Conservation (phyloP, 108 stramenopile genomes). For the Nitzschia sp. region DNA sequence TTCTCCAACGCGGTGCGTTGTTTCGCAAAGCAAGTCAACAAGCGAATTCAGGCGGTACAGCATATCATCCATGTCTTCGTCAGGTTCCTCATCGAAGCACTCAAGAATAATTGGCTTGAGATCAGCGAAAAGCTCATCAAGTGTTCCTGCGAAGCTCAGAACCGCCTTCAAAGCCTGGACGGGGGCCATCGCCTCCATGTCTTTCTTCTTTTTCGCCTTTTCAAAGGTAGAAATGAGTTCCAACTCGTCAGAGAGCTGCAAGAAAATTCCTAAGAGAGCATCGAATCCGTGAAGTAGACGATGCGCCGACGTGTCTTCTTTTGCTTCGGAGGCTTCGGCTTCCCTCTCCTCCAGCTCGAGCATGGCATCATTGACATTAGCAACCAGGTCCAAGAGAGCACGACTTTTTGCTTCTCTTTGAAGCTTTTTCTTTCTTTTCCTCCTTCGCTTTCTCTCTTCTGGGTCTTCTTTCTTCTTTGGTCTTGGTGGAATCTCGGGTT, state of each 20-base stretch:
- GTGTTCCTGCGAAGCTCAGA: slow-evolving; percentile 36
- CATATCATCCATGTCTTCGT: slow-evolving; percentile 54
- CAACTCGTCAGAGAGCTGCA: slow-evolving; percentile 54
- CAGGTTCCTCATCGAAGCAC: slow-evolving; percentile 39
- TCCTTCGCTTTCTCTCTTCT: slow-evolving; percentile 19
- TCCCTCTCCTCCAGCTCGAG: slow-evolving; percentile 35
- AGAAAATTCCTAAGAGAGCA: slow-evolving; percentile 41
- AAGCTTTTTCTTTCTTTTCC: slow-evolving; percentile 19
- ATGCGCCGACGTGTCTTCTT: slow-evolving; percentile 37
- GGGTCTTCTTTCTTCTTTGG: slow-evolving; percentile 6
- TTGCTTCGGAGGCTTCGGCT: not conserved
- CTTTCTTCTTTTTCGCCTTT: slow-evolving; percentile 31
- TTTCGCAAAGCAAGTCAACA: slow-evolving; percentile 45
- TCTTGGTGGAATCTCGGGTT: not conserved
- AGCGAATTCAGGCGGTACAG: slow-evolving; percentile 43
- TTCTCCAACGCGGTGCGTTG: slow-evolving; percentile 45
- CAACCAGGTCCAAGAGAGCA: slow-evolving; percentile 40
- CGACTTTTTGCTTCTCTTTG: slow-evolving; percentile 42
- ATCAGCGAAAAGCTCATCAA: slow-evolving; percentile 45
- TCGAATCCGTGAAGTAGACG: slow-evolving; percentile 49
- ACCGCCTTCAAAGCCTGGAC: slow-evolving; percentile 44
- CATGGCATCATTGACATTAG: slow-evolving; percentile 46
- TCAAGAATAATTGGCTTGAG: slow-evolving; percentile 51
- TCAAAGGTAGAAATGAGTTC: slow-evolving; percentile 50
- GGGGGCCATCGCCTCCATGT: slow-evolving; percentile 20